Conservation (phyloP, 139 green algal species). For the Ulvella scutata region DNA sequence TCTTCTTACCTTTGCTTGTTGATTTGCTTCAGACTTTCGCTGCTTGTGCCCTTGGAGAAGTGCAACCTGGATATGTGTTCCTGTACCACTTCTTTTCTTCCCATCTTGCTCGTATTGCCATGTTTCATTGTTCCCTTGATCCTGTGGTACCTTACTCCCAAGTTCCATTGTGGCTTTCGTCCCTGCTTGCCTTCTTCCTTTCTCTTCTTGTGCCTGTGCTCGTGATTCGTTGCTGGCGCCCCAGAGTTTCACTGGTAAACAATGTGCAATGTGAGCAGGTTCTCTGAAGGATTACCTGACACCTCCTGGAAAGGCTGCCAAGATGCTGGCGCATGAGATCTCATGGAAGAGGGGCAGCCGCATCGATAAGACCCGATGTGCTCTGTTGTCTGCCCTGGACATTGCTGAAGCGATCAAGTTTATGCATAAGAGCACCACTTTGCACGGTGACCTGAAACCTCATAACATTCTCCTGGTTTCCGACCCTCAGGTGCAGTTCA, state of each 20-base stretch:
- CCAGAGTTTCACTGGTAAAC: not conserved
- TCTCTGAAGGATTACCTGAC: not conserved
- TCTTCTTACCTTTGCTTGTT: too few species aligned
- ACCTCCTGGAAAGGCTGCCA: not conserved
- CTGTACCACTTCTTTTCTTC: too few species aligned
- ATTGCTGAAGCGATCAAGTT: constrained; percentile 31
- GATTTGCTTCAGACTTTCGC: too few species aligned
- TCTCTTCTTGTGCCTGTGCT: not conserved
- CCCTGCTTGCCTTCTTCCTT: not conserved
- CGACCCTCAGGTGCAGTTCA: not conserved
- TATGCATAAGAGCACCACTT: constrained; percentile 35
- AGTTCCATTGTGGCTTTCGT: not conserved
- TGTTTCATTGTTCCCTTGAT: not conserved
- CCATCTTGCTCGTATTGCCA: not conserved
- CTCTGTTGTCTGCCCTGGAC: constrained; percentile 13
- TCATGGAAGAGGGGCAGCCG: constrained; percentile 3
- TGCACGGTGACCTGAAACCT: constrained; percentile 44
- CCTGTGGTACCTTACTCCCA: not conserved
- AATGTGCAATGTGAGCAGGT: not conserved
- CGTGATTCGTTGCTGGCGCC: not conserved
- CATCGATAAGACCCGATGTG: not conserved
- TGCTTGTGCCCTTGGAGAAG: too few species aligned
- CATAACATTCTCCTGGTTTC: not conserved
- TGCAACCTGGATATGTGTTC: too few species aligned
- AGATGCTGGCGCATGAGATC: not conserved